These are phyloP conservation scores for Lineolata rhizophorae DNA, from an alignment of 495 filamentous ascomycete species.

Conservation along the genomic window DNA sequence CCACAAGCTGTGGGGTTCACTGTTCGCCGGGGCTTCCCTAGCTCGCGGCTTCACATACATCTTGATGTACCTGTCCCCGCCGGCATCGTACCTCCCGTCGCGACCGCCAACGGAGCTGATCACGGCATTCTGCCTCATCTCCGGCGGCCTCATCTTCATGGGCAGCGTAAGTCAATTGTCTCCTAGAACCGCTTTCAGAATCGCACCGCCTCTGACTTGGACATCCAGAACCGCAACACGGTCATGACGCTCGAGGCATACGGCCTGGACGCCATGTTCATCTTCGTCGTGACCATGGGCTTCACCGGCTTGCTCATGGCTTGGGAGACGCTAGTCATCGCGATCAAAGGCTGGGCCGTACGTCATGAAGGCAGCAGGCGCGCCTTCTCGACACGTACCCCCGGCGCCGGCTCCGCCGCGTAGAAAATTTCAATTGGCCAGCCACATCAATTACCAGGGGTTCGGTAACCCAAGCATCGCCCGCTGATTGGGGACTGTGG, in stretches of 20 bases:
- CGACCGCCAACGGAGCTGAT: constrained; percentile 84
- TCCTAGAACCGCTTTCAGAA: background rate
- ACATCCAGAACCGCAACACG: constrained; percentile 47
- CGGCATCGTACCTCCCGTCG: constrained; percentile 59
- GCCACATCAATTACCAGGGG: no score
- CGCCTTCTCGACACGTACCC: no score
- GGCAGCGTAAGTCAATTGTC: constrained; percentile 47
- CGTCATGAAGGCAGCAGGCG: background rate
- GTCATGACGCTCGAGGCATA: constrained; percentile 57
- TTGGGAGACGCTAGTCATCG: constrained; percentile 51
- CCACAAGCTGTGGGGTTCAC: constrained; percentile 82
- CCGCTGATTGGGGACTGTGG: no score
- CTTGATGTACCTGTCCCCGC: constrained; percentile 58
- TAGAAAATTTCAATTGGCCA: no score
- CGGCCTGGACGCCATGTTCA: constrained; percentile 67
- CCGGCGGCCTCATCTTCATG: constrained; percentile 87
- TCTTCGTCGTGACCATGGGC: constrained; percentile 78
- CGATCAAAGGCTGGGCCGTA: constrained; percentile 53
- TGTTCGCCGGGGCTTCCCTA: constrained; percentile 62
- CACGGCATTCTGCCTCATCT: constrained; percentile 64
- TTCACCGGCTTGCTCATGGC: constrained; percentile 69
- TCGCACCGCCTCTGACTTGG: no score
- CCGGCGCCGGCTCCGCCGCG: no score
- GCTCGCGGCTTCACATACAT: constrained; percentile 65
- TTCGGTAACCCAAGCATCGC: no score